Evolutionary conservation across 192 early-diverging fungal species (phyloP).

Genomic region (Haplosporangium gracile): DNA sequence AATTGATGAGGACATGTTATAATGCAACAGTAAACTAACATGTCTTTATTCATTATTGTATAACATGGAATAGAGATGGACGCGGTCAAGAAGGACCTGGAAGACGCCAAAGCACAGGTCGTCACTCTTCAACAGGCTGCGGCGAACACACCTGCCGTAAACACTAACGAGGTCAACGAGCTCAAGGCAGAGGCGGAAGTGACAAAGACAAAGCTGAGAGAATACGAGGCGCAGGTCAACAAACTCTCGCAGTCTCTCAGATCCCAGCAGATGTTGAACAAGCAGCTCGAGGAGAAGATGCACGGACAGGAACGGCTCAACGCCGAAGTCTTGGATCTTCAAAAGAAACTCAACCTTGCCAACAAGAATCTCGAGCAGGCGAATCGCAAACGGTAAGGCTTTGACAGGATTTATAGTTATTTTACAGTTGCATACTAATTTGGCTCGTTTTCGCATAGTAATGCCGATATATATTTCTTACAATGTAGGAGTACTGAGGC

Average conservation of each 20-base stretch:
- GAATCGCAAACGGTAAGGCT: slow-evolving; percentile 7
- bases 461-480: neutral
- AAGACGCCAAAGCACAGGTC: neutral
- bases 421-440: neutral
- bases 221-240: neutral
- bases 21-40: neutral
- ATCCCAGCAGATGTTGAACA: slow-evolving; percentile 20
- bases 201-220: slow-evolving; percentile 12
- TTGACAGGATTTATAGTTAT: neutral
- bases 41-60: neutral
- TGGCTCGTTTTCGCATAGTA: neutral
- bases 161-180: neutral
- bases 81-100: slow-evolving; percentile 7
- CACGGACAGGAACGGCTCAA: neutral
- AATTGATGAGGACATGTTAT: neutral
- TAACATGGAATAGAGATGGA: slow-evolving; percentile 1
- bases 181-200: neutral
- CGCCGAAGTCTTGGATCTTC: neutral
- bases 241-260: neutral
- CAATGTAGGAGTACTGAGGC: slow-evolving; percentile 6
- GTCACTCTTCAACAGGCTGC: neutral
- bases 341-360: slow-evolving; percentile 19
- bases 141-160: neutral
- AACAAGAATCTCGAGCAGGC: slow-evolving; percentile 21
- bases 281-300: slow-evolving; percentile 17